Base-by-base conservation (phyloP, 2,329 filamentous ascomycete species). In the Huntiella moniliformis region DNA sequence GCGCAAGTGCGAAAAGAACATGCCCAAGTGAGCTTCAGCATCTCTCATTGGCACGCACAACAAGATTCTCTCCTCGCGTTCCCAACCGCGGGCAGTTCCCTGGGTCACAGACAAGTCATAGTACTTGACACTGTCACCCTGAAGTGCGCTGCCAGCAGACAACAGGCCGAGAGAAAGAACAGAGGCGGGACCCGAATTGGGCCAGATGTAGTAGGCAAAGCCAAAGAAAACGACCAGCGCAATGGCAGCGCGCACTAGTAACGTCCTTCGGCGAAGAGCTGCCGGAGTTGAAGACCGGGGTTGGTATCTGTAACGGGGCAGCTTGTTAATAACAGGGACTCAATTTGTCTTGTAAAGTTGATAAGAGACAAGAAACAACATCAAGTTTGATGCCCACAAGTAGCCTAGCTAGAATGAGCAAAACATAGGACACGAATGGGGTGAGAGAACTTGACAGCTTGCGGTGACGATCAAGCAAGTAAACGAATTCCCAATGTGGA, bases 1-100 rank as follows among this genome's bases (percentile, higher is more conserved):
- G 54, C 78, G 79, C 49, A 98, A 70, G 59, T 98, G 92, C n/a
- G 82, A 81, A 65, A 98, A 98, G 72, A 98, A 96, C 88, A 98
- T 96, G 51, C 80, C 75, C 42, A 98, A 65, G 68, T 98, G 91
- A 18, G 83, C 72, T 57, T 92, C 79, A 39, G 91, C 91, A 61
- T 98, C 92, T 61, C 91, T 77, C 46, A 98, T 73, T 38, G 91
- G 91, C 12, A 93, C 91, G 61, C 91, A 96, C 48, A 98, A 73
- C 31, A 98, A 70, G 53, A 98, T 94, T 52, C 91, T 77, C 65
- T 98, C 91, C 60, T 93, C 91, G 50, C 86, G 74, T 62, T 96
- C 88, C 91, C 91, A 98, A 4, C 91, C 92, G 53, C 82, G 78
- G 44, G 83, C 84, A 5, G 86, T 91, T 39, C 91, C 91, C 59